Percentiles rank a stretch among this genome's conserved stretches.
Evolutionary conservation across 495 filamentous ascomycete genomes (phyloP).

Genomic region (Penicillium desertorum): DNA sequence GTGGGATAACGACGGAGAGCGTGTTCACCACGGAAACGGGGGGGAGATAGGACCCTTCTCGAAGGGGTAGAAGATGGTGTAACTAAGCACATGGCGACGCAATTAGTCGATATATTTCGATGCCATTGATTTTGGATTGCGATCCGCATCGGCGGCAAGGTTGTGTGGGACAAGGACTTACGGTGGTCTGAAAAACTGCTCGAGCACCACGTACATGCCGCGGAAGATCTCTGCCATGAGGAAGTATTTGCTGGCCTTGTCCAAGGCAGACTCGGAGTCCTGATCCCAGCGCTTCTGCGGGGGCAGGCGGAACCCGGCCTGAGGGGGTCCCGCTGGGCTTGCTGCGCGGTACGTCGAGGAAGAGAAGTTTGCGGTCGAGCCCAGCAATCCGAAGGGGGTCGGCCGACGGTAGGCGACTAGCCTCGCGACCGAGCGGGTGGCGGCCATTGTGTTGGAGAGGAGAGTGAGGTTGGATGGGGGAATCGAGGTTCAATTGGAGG

Average conservation of each 20-base stretch:
- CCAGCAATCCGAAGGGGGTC: slow-evolving; percentile 41
- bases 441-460: slow-evolving; percentile 46
- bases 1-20: slow-evolving; percentile 93
- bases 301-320: slow-evolving; percentile 71
- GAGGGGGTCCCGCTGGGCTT: slow-evolving; percentile 73
- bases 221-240: slow-evolving; percentile 91
- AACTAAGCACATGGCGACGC: slow-evolving; percentile 49
- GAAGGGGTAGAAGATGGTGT: slow-evolving; percentile 98
- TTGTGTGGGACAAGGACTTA: slow-evolving; percentile 52
- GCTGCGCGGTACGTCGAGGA: slow-evolving; percentile 61
- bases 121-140: slow-evolving; percentile 5
- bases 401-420: slow-evolving; percentile 51
- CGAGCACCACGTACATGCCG: slow-evolving; percentile 96
- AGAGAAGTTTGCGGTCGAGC: slow-evolving; percentile 59
- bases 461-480: slow-evolving; percentile 23
- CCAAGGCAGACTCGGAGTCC: slow-evolving; percentile 65
- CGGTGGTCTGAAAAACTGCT: slow-evolving; percentile 98
- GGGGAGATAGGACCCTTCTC: slow-evolving; percentile 99
- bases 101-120: slow-evolving; percentile 10
- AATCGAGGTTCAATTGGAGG: slow-evolving; percentile 24
- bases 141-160: slow-evolving; percentile 5
- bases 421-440: slow-evolving; percentile 51
- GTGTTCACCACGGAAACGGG: slow-evolving; percentile 96
- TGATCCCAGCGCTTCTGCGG: slow-evolving; percentile 69
- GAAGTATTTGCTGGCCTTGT: slow-evolving; percentile 89